phyloP scores from a whole-genome alignment of 805 yeast genomes.

The Priceomyces haplophilus region DNA sequence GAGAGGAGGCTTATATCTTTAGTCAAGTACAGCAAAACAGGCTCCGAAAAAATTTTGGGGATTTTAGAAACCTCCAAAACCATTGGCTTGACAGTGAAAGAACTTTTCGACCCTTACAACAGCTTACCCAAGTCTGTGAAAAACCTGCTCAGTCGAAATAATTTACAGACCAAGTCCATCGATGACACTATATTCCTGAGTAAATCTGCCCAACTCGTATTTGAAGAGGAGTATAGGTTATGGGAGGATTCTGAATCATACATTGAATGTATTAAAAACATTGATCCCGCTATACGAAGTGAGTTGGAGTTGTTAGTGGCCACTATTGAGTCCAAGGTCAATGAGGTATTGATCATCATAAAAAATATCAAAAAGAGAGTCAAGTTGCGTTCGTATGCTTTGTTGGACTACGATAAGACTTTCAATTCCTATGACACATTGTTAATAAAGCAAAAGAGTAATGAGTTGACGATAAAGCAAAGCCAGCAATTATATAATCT shows the following conservation, averaged over 20 bases:
- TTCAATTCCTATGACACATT: constrained; percentile 25
- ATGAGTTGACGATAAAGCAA: constrained; percentile 29
- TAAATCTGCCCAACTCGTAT: constrained; percentile 5
- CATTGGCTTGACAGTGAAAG: constrained; percentile 16
- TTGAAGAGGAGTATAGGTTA: constrained; percentile 12
- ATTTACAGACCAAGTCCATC: constrained; percentile 2
- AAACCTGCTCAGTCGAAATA: constrained; percentile 7
- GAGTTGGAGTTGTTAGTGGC: constrained; percentile 11
- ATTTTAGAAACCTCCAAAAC: constrained; percentile 10
- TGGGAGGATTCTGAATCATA: constrained; percentile 22
- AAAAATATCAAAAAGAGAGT: constrained; percentile 25
- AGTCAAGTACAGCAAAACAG: constrained; percentile 12
- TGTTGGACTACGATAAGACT: constrained; percentile 38
- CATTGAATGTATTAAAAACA: constrained; percentile 14
- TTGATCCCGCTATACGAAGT: constrained; percentile 12
- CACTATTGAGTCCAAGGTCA: constrained; percentile 13
- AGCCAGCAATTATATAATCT: constrained; percentile 20
- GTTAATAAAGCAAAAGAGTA: constrained; percentile 35
- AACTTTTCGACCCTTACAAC: constrained; percentile 22
- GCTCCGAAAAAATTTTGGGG: constrained; percentile 7
- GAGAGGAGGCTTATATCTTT: constrained; percentile 17
- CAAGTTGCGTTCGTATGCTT: constrained; percentile 28
- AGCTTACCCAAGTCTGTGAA: constrained; percentile 9
- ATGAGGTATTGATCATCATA: constrained; percentile 13
- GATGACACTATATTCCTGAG: constrained; percentile 8